Evolutionary conservation across 345 rosid species (phyloP).

Genomic region (Gossypium bickii): DNA sequence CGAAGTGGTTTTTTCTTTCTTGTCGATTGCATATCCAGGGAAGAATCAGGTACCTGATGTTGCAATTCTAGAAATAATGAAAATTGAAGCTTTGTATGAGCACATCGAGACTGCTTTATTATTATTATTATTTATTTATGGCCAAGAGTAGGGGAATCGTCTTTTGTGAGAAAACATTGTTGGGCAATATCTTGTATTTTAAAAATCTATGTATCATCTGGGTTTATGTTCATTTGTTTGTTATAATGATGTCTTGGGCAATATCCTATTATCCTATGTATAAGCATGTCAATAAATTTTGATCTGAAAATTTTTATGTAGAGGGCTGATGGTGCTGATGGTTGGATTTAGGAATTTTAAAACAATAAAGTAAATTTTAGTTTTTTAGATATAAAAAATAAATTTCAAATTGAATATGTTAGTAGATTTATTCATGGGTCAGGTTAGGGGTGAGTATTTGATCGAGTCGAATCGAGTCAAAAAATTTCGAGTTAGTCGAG

Average conservation of each 20-base stretch:
- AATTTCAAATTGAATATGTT: no score
- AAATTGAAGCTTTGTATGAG: constrained; percentile 5
- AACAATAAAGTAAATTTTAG: no score
- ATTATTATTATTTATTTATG: not conserved
- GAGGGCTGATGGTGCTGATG: no score
- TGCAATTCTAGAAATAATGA: constrained; percentile 20
- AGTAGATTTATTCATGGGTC: no score
- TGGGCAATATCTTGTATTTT: not conserved
- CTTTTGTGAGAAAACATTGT: not conserved
- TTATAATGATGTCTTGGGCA: not conserved
- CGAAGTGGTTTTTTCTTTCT: not conserved
- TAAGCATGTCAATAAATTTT: no score
- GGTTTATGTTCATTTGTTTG: not conserved
- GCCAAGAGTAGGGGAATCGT: not conserved
- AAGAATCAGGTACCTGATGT: constrained; percentile 6
- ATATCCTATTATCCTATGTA: no score
- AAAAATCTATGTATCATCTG: not conserved
- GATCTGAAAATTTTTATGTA: no score
- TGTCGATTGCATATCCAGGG: not conserved
- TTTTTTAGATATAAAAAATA: no score
- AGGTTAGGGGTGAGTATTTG: no score
- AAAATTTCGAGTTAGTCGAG: no score
- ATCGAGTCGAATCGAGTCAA: no score
- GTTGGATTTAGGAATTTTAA: no score
- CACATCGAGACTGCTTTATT: not conserved